A percentile compares a stretch with the other conserved stretches of the same genome.
Conservation (phyloP, 441 rosid genomes). For the Manihot esculenta region DNA sequence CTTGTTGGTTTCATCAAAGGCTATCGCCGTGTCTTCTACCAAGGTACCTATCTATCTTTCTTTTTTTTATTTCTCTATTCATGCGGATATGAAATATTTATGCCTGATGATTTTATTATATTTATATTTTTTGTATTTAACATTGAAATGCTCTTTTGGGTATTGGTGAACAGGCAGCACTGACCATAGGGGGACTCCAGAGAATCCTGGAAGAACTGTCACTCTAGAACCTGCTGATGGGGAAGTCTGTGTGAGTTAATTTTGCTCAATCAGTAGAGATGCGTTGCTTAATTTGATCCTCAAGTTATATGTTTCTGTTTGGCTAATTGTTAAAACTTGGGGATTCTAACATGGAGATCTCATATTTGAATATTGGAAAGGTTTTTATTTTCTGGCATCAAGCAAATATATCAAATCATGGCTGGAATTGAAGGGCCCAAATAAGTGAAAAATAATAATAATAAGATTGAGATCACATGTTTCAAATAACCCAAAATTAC, state of each 20-base stretch:
- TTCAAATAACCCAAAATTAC: too few species aligned
- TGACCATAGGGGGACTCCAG: conserved; percentile 23
- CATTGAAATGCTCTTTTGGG: conserved; percentile 1
- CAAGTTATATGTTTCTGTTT: too few species aligned
- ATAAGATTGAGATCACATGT: too few species aligned
- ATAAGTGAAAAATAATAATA: too few species aligned
- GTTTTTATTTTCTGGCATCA: too few species aligned
- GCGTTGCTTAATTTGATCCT: too few species aligned
- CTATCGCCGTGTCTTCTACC: conserved; percentile 83
- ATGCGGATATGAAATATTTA: background rate
- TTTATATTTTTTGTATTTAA: background rate
- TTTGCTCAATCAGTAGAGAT: background rate
- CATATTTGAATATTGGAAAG: too few species aligned
- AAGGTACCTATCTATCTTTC: conserved; percentile 61
- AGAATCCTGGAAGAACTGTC: conserved; percentile 82
- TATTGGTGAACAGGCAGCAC: conserved; percentile 59
- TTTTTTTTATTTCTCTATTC: background rate
- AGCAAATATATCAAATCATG: too few species aligned
- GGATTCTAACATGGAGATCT: too few species aligned
- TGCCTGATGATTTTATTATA: too few species aligned
- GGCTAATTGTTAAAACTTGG: too few species aligned
- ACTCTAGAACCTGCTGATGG: conserved; percentile 72
- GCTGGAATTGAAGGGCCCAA: too few species aligned
- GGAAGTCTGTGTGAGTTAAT: conserved; percentile 67
- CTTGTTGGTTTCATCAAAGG: conserved; percentile 77